These are phyloP conservation scores for Aurantiochytrium sp. DNA, from an alignment of 108 stramenopile genomes.

Conservation along the genomic window DNA sequence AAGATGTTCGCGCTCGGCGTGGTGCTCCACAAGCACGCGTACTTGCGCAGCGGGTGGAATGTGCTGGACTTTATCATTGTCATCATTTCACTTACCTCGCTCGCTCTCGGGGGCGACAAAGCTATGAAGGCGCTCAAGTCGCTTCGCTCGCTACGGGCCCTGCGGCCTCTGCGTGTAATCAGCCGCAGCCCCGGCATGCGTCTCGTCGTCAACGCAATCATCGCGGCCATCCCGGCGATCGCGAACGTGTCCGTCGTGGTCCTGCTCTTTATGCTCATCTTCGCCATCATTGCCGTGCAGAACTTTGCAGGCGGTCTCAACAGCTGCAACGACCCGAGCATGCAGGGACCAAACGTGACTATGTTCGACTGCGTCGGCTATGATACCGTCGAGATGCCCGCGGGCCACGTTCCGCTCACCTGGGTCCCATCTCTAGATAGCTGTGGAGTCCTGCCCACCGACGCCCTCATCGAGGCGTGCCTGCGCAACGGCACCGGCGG, in stretches of 20 bases:
- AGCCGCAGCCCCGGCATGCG: slow-evolving; percentile 63
- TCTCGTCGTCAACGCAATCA: slow-evolving; percentile 66
- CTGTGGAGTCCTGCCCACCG: background rate
- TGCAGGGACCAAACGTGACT: background rate
- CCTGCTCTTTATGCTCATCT: slow-evolving; percentile 59
- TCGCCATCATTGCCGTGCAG: slow-evolving; percentile 65
- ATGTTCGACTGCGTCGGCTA: slow-evolving; percentile 1
- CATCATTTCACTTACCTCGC: slow-evolving; percentile 44
- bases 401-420: background rate
- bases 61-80: slow-evolving; percentile 61
- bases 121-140: slow-evolving; percentile 43
- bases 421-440: background rate
- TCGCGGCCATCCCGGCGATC: slow-evolving; percentile 60
- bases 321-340: slow-evolving; percentile 41
- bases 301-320: slow-evolving; percentile 65
- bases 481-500: background rate
- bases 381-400: background rate
- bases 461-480: background rate
- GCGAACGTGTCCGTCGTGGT: slow-evolving; percentile 55
- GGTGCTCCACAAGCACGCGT: slow-evolving; percentile 34
- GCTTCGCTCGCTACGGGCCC: slow-evolving; percentile 59
- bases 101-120: background rate
- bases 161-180: slow-evolving; percentile 68
- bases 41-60: slow-evolving; percentile 64
- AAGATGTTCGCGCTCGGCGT: slow-evolving; percentile 64